Percentiles rank a stretch among this genome's conserved stretches.
These are phyloP conservation scores for Penicillium hesseltinei DNA, from an alignment of 2,329 filamentous ascomycete species.

Conservation along the genomic window DNA sequence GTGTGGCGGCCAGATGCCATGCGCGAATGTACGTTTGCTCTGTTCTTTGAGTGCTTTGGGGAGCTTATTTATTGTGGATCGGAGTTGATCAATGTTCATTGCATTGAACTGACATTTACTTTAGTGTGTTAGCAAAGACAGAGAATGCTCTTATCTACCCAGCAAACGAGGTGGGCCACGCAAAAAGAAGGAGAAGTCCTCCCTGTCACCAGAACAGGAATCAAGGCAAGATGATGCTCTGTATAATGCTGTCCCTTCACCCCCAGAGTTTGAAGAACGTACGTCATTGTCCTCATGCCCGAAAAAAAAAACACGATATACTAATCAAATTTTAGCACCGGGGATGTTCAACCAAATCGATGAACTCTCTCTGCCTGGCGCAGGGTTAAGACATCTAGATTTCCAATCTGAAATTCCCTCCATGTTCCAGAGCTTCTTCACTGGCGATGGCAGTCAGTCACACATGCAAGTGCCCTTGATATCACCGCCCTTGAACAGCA, in stretches of 20 bases:
- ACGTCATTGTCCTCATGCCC: constrained; percentile 13
- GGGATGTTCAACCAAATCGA: constrained; percentile 44
- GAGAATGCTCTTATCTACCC: constrained; percentile 43
- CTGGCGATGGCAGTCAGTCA: constrained; percentile 23
- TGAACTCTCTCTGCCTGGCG: constrained; percentile 40
- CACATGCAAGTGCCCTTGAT: constrained; percentile 30
- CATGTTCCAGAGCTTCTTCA: constrained; percentile 40
- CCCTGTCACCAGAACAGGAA: constrained; percentile 22
- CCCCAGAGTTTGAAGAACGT: constrained; percentile 34
- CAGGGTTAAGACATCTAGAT: constrained; percentile 42
- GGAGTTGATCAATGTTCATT: background rate
- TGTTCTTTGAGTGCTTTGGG: background rate
- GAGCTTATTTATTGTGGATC: background rate
- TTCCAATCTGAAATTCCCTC: constrained; percentile 37
- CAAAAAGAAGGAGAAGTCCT: constrained; percentile 38
- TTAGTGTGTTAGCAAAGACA: constrained; percentile 42
- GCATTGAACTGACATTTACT: constrained; percentile 3
- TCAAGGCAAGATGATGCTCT: constrained; percentile 21
- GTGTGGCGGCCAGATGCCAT: constrained; percentile 46
- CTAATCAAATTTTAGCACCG: constrained; percentile 29
- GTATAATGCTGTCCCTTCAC: constrained; percentile 24
- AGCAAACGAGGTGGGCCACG: constrained; percentile 47
- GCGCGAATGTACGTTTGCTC: constrained; percentile 40
- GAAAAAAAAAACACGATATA: background rate
- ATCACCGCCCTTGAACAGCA: constrained; percentile 27